Conservation (phyloP, 139 green algal genomes). For the Chlorella ohadii region DNA sequence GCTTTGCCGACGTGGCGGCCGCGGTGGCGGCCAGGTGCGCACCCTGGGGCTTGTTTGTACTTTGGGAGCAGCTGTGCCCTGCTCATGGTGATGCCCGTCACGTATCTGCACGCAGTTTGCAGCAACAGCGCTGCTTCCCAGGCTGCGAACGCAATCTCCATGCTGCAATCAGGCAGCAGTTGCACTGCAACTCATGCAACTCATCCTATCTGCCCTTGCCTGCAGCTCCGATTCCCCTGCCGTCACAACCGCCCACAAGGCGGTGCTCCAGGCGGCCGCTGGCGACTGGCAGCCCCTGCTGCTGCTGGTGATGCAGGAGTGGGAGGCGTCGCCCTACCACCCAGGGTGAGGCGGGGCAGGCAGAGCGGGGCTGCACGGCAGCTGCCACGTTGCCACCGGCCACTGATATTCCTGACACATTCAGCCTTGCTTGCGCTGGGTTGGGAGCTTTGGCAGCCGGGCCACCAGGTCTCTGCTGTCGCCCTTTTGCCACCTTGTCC, state of each 20-base stretch:
- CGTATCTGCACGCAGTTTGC: no score
- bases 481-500: no score
- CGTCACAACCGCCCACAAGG: constrained; percentile 32
- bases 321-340: constrained; percentile 43
- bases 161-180: no score
- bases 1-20: constrained; percentile 48
- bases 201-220: no score
- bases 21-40: constrained; percentile 37
- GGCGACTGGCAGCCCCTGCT: constrained; percentile 55
- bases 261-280: constrained; percentile 44
- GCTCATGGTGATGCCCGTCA: no score
- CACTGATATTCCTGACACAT: neutral
- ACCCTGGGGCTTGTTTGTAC: neutral
- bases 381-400: no score
- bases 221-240: constrained; percentile 28
- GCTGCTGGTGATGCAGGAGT: constrained; percentile 34
- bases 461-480: neutral
- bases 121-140: no score
- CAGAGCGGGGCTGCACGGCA: neutral
- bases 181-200: no score
- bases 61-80: no score
- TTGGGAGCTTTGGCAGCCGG: no score
- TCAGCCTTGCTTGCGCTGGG: neutral
- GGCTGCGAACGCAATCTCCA: no score
- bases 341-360: constrained; percentile 32